phyloP scores from a whole-genome alignment of 1,284 basidiomycete genomes.

The Vanrija pseudolonga region DNA sequence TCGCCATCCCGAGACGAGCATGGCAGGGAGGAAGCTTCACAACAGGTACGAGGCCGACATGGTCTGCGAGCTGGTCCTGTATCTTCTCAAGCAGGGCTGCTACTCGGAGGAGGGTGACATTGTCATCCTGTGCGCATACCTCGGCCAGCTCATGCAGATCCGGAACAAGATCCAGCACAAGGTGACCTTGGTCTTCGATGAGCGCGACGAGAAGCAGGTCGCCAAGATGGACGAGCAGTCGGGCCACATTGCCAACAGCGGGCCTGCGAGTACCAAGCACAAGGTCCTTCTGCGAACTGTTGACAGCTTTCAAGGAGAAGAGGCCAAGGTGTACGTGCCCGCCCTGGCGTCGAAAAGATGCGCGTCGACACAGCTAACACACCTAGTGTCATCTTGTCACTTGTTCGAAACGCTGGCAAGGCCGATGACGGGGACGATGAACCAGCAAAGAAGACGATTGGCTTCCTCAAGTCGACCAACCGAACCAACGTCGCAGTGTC shows the following conservation, averaged over 20 bases:
- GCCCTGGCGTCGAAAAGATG: too few species aligned
- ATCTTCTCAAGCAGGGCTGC: slow-evolving; percentile 60
- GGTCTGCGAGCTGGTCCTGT: slow-evolving; percentile 65
- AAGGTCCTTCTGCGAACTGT: slow-evolving; percentile 67
- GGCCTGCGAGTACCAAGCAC: too few species aligned
- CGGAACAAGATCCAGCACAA: slow-evolving; percentile 54
- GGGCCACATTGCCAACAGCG: too few species aligned
- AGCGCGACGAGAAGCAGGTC: slow-evolving; percentile 61
- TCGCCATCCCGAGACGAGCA: too few species aligned
- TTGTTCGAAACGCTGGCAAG: slow-evolving; percentile 55
- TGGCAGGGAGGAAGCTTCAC: slow-evolving; percentile 66
- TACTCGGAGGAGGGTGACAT: slow-evolving; percentile 64
- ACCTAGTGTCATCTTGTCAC: slow-evolving; percentile 58
- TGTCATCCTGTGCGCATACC: slow-evolving; percentile 55
- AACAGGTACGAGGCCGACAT: slow-evolving; percentile 68
- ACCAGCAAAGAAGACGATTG: slow-evolving; percentile 55
- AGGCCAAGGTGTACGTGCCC: too few species aligned
- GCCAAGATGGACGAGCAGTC: slow-evolving; percentile 8
- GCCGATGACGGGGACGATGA: not conserved
- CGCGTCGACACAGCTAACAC: too few species aligned
- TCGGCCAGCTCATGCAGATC: slow-evolving; percentile 53
- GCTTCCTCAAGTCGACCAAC: slow-evolving; percentile 57
- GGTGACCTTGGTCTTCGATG: slow-evolving; percentile 64
- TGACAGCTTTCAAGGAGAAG: slow-evolving; percentile 65
- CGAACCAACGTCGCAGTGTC: slow-evolving; percentile 63